A percentile compares a stretch with the other conserved stretches of the same genome.
Evolutionary conservation across 352 stramenopile genomes (phyloP).

Genomic region (Phytopythium chamaehyphon): DNA sequence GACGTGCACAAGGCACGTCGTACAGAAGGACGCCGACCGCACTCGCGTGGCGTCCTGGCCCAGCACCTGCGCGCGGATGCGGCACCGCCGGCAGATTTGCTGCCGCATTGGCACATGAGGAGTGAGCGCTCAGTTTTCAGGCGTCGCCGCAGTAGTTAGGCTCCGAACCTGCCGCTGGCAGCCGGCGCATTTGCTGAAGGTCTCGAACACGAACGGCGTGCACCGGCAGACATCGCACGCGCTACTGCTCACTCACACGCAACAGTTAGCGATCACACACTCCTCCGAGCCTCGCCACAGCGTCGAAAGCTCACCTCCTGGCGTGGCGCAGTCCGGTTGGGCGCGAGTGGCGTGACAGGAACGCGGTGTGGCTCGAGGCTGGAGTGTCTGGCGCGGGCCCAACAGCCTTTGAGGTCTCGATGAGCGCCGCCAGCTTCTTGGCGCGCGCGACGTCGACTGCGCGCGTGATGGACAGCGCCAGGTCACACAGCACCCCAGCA

Average conservation of each 20-base stretch:
- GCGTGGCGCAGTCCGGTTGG: not conserved
- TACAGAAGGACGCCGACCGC: not conserved
- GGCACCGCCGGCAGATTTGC: slow-evolving; percentile 6
- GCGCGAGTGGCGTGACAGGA: not conserved
- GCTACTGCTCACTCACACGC: not conserved
- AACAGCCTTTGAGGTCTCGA: not conserved
- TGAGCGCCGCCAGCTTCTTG: slow-evolving; percentile 7
- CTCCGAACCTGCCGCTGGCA: slow-evolving; percentile 6
- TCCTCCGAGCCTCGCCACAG: no score
- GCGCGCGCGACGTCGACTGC: slow-evolving; percentile 10
- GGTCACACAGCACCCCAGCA: slow-evolving; percentile 7
- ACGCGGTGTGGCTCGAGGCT: not conserved
- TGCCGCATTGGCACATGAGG: not conserved
- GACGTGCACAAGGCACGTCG: not conserved
- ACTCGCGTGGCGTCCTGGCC: slow-evolving; percentile 1
- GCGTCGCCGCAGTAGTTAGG: no score
- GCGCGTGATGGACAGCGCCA: slow-evolving; percentile 9
- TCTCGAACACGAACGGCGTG: not conserved
- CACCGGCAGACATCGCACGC: slow-evolving; percentile 2
- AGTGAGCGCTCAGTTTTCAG: not conserved
- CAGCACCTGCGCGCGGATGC: not conserved
- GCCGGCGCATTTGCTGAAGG: slow-evolving; percentile 3
- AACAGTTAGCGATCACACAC: no score
- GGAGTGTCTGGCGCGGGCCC: not conserved
- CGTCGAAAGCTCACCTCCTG: not conserved